A percentile compares a stretch with the other conserved stretches of the same genome.
These are phyloP conservation scores for Lathyrus tuberosus DNA, from an alignment of 306 rosid genomes.

Conservation along the genomic window DNA sequence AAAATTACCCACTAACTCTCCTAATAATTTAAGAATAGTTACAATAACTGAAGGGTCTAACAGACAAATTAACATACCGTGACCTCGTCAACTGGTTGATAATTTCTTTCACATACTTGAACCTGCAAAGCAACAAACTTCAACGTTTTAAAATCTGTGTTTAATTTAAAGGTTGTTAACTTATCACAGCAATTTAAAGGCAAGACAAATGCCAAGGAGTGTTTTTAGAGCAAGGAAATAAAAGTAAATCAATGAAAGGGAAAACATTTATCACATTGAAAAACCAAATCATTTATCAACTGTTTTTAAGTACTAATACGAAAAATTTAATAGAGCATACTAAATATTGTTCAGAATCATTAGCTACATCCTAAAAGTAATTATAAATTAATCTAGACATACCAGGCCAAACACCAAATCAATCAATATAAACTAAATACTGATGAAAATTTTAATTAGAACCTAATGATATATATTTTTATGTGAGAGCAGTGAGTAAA, in stretches of 20 bases:
- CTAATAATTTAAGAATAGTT: no score
- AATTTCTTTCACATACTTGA: slow-evolving; percentile 95
- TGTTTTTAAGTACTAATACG: neutral
- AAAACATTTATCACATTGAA: slow-evolving; percentile 11
- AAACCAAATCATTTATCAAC: neutral
- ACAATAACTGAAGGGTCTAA: neutral
- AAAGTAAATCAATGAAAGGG: neutral
- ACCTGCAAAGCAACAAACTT: slow-evolving; percentile 55
- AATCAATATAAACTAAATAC: neutral
- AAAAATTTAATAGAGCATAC: neutral
- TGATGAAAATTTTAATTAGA: neutral
- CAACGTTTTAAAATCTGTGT: slow-evolving; percentile 5
- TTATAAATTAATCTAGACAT: neutral
- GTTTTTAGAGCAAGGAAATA: neutral
- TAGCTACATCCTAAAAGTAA: no score
- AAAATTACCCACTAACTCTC: no score
- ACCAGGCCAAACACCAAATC: slow-evolving; percentile 7
- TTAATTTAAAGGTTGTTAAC: slow-evolving; percentile 13
- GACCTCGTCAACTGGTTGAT: slow-evolving; percentile 93
- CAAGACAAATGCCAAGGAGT: neutral
- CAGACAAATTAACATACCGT: slow-evolving; percentile 62
- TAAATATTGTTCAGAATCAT: neutral
- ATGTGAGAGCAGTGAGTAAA: no score
- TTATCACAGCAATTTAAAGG: neutral
- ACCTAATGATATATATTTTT: no score